Evolutionary conservation across 2,329 filamentous ascomycete species (phyloP).

Genomic region (Aspergillus alliaceus): DNA sequence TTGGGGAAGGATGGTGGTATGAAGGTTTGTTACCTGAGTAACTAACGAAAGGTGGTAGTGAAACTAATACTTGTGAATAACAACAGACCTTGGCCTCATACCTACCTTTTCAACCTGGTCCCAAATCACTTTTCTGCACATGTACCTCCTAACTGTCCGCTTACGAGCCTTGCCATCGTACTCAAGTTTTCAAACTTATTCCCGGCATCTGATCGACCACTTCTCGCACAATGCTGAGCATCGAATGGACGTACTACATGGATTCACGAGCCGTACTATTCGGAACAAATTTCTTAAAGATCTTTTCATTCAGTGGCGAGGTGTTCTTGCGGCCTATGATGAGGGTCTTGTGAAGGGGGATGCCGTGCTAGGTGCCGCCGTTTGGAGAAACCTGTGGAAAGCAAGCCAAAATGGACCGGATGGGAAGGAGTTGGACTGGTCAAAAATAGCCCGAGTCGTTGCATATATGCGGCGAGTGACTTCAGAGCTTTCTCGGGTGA

Average conservation of each 20-base stretch:
- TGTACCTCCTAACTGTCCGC: constrained; percentile 85
- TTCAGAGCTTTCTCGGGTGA: constrained; percentile 52
- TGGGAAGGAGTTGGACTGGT: constrained; percentile 57
- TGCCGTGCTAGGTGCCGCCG: constrained; percentile 58
- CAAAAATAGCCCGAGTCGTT: constrained; percentile 61
- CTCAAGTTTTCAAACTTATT: constrained; percentile 71
- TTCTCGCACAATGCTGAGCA: constrained; percentile 70
- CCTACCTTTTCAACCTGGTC: constrained; percentile 96
- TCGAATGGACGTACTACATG: constrained; percentile 60
- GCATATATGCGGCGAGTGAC: constrained; percentile 63
- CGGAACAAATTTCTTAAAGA: constrained; percentile 73
- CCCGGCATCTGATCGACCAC: constrained; percentile 89
- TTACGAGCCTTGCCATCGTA: constrained; percentile 71
- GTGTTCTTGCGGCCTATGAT: constrained; percentile 68
- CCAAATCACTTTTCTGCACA: constrained; percentile 92
- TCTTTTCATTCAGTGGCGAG: constrained; percentile 90
- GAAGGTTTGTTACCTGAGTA: constrained; percentile 56
- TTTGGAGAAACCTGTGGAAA: constrained; percentile 95
- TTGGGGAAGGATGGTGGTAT: constrained; percentile 77
- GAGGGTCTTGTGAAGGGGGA: constrained; percentile 49
- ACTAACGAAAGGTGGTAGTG: too few species aligned
- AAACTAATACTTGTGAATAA: background rate
- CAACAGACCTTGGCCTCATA: constrained; percentile 70
- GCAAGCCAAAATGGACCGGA: constrained; percentile 52
- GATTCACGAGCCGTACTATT: constrained; percentile 53